Evolutionary conservation across 2,329 filamentous ascomycete genomes (phyloP), one percentile per base, ranked within the genome.

Genomic region (Colletotrichum sublineola): DNA sequence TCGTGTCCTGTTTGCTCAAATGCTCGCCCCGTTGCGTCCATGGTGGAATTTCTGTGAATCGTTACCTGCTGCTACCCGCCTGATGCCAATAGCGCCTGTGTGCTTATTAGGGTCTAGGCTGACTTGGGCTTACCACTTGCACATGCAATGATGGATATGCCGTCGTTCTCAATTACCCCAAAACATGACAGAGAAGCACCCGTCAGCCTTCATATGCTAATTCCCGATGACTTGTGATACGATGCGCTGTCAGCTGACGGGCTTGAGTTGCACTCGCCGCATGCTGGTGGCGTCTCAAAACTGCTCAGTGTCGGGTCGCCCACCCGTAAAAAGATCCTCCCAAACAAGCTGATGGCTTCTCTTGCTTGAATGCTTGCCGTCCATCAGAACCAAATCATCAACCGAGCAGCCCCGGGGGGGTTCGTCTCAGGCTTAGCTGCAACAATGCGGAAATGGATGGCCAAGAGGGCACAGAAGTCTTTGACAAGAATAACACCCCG

Each of bases 401-500:
- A 24, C 24, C 24, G 24, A 24, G 24, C 24, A 24, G 24, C 24
- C 24, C 24, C 24, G 24, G 24, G 24, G 24, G 24, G 24, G 24
- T 24, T 24, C 24, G 24, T 24, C 24, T 24, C 24, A 24, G 24
- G 24, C 24, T 1, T 24, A 24, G 24, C 24, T 24, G 24, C 24
- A 24, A 24, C 24, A 24, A 24, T 24, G 24, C 24, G 24, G 24
- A 24, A 24, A 24, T 24, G 1, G 24, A 24, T 24, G 24, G 24
- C 24, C 6, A 7, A 9, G 12, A 9, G 29, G 15, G 14, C 3
- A 7, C 8, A 8, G 3, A 36, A 36, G 9, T 3, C 18, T n/a
- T 2, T 36, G 18, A 7, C 20, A n/a, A 57, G 3, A 3, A 40
- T 0, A 12, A 8, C 5, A 20, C 5, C 1, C 11, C 5, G 4